phyloP scores from a whole-genome alignment of 179 eudicot species.

The Pouteria campechiana region DNA sequence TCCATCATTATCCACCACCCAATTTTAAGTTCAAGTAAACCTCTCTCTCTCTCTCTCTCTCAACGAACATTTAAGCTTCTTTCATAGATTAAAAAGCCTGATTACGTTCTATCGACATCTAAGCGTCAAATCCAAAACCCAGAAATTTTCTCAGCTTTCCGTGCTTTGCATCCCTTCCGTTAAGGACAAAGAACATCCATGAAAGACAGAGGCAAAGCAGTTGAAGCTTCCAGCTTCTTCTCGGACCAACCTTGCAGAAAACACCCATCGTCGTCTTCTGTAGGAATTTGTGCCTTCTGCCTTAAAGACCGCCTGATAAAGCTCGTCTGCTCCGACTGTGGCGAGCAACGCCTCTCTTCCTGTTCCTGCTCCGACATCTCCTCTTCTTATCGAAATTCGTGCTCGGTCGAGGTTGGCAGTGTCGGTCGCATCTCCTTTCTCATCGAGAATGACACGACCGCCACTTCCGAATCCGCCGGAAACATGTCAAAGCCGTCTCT shows the following conservation, averaged over 20 bases:
- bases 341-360: constrained; percentile 54
- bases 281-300: constrained; percentile 69
- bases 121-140: background rate
- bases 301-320: constrained; percentile 49
- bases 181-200: constrained; percentile 11
- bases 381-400: constrained; percentile 26
- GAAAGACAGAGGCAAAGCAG: constrained; percentile 57
- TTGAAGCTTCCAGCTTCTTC: constrained; percentile 22
- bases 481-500: background rate
- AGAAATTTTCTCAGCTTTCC: background rate
- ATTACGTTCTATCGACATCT: no score
- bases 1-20: background rate
- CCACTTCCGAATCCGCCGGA: constrained; percentile 5
- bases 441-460: constrained; percentile 42
- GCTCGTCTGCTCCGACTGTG: constrained; percentile 65
- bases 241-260: constrained; percentile 47
- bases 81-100: no score
- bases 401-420: constrained; percentile 28
- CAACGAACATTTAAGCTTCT: no score
- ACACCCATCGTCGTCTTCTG: constrained; percentile 53
- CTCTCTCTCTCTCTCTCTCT: no score
- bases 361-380: constrained; percentile 58
- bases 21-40: background rate
- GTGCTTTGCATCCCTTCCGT: no score
- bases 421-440: constrained; percentile 62